Evolutionary conservation across 2,329 filamentous ascomycete species (phyloP).

Genomic region (Diaporthe sp.): DNA sequence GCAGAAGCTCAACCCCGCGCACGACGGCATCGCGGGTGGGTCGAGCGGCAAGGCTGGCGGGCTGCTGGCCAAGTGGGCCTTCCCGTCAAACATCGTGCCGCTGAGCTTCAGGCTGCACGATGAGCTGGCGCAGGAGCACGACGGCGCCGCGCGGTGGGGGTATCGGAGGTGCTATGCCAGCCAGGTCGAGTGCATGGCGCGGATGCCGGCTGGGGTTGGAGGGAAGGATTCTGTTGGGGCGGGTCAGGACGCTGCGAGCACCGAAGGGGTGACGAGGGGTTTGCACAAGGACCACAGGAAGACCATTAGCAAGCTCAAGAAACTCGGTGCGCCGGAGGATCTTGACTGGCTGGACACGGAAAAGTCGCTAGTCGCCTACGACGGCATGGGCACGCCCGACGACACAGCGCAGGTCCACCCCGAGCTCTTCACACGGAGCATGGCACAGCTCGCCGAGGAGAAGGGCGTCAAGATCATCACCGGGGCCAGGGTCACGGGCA

Average conservation of each 20-base stretch:
- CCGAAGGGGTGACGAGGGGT: slow-evolving; percentile 35
- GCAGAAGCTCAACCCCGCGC: slow-evolving; percentile 47
- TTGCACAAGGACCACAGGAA: slow-evolving; percentile 45
- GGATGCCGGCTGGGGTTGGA: neutral
- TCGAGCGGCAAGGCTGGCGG: slow-evolving; percentile 85
- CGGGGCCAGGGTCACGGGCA: slow-evolving; percentile 47
- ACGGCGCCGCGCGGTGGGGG: slow-evolving; percentile 77
- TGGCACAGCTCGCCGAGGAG: slow-evolving; percentile 77
- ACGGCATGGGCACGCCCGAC: slow-evolving; percentile 59
- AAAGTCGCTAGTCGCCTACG: slow-evolving; percentile 59
- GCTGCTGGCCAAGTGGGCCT: slow-evolving; percentile 80
- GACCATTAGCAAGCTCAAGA: slow-evolving; percentile 44
- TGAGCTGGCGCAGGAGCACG: slow-evolving; percentile 76
- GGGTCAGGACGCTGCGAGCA: neutral
- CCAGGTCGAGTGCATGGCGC: slow-evolving; percentile 39
- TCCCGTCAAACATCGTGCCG: slow-evolving; percentile 77
- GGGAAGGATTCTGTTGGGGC: neutral
- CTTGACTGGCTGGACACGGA: slow-evolving; percentile 76
- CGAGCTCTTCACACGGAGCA: slow-evolving; percentile 80
- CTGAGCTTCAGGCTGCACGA: slow-evolving; percentile 79
- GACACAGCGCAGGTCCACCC: slow-evolving; percentile 85
- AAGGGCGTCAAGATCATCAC: slow-evolving; percentile 67
- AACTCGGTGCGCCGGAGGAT: slow-evolving; percentile 63
- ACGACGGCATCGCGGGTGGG: slow-evolving; percentile 74
- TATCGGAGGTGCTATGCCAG: slow-evolving; percentile 65